Evolutionary conservation across 2,329 filamentous ascomycete genomes (phyloP).

Genomic region (Aureobasidium mangrovei): DNA sequence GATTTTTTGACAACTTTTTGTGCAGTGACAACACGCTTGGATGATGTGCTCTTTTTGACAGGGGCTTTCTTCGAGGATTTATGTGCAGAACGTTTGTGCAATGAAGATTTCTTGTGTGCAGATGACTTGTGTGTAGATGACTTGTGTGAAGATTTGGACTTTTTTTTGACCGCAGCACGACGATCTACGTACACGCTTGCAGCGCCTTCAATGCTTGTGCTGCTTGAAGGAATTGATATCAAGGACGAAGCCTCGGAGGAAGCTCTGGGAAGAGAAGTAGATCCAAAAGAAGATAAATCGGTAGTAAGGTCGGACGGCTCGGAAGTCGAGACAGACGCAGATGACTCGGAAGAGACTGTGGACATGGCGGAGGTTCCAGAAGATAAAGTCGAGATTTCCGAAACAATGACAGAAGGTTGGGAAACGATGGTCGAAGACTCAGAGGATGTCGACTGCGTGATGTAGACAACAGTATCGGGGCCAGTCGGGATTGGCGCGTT

Average conservation of each 20-base stretch:
- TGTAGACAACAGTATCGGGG: slow-evolving; percentile 1
- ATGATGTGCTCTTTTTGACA: neutral
- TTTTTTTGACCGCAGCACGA: neutral
- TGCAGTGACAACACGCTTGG: neutral
- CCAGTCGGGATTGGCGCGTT: neutral
- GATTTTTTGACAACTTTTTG: neutral
- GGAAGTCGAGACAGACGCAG: neutral
- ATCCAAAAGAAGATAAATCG: neutral
- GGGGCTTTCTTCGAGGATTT: neutral
- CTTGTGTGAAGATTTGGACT: neutral
- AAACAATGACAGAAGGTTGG: neutral
- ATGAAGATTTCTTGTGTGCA: neutral
- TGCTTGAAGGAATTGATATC: neutral
- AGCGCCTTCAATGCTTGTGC: neutral
- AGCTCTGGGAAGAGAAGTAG: neutral
- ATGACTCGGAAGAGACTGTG: neutral
- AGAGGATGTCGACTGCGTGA: neutral
- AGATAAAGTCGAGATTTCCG: neutral
- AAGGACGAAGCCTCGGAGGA: neutral
- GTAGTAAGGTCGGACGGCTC: too few species aligned
- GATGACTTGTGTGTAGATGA: neutral
- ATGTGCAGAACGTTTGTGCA: neutral
- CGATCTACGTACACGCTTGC: slow-evolving; percentile 5
- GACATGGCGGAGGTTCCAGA: neutral
- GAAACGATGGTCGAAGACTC: neutral